phyloP scores from a whole-genome alignment of 805 yeast genomes.

The Lipomyces yamadae region DNA sequence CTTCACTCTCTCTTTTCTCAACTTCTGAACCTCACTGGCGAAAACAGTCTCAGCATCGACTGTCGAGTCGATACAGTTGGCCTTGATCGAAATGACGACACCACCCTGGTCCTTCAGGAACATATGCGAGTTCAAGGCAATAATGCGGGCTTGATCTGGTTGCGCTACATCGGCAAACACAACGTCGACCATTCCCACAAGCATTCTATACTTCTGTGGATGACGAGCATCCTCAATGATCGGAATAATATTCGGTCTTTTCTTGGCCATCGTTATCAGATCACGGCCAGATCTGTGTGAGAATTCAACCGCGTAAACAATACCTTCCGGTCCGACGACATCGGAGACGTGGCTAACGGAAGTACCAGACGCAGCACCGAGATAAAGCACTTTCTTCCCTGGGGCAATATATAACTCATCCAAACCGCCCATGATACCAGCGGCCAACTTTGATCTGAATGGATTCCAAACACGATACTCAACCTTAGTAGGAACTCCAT shows the following conservation, averaged over 20 bases:
- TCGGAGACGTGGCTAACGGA: slow-evolving; percentile 98
- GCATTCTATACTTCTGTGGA: slow-evolving; percentile 99
- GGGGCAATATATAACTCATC: slow-evolving; percentile 97
- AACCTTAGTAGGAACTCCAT: slow-evolving; percentile 70
- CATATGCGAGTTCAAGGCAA: slow-evolving; percentile 96
- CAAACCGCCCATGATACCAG: slow-evolving; percentile 99
- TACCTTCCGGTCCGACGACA: slow-evolving; percentile 98
- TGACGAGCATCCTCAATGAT: slow-evolving; percentile 99
- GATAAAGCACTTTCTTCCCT: slow-evolving; percentile 94
- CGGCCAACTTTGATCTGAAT: slow-evolving; percentile 99
- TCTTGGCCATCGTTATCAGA: slow-evolving; percentile 98
- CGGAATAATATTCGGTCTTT: slow-evolving; percentile 99
- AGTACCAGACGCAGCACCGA: slow-evolving; percentile 99
- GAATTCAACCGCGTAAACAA: slow-evolving; percentile 98
- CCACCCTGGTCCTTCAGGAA: slow-evolving; percentile 99
- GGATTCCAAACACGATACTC: slow-evolving; percentile 99
- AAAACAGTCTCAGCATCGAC: slow-evolving; percentile 99
- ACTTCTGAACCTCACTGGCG: slow-evolving; percentile 98
- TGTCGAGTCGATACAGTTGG: slow-evolving; percentile 99
- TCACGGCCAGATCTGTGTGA: slow-evolving; percentile 99
- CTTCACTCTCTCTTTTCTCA: slow-evolving; percentile 98
- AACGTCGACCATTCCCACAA: slow-evolving; percentile 97
- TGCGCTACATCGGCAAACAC: slow-evolving; percentile 99
- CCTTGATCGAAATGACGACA: slow-evolving; percentile 97
- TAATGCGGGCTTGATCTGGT: slow-evolving; percentile 99